Base-by-base conservation (phyloP, 2,329 filamentous ascomycete genomes). In the Paecilomyces formosus region DNA sequence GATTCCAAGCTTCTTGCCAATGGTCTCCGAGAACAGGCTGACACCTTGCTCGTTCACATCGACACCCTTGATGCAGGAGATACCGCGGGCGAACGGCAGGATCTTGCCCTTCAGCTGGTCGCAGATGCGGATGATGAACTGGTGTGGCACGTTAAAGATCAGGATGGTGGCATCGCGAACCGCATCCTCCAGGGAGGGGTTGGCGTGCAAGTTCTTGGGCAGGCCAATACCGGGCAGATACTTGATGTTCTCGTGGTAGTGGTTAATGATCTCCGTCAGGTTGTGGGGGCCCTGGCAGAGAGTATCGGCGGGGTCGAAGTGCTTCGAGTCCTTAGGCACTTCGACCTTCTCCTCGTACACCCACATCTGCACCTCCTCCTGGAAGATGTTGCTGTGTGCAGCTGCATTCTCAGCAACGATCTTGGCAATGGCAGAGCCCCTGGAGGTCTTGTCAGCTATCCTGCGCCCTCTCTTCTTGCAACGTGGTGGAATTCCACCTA, bases 1-100 rank as follows among this genome's bases (percentile, higher is more conserved):
- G 73, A 99, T 99, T 62, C 89, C 90, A 21, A 99, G 82, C 30
- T 88, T 88, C 72, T 90, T 86, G 58, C 92, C 92, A 70, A 99
- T 99, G 74, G 88, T 91, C 77, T 99, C 94, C 57, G 90, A 95
- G 79, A 99, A 97, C 57, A 99, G 83, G 68, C 87, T 87, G 66
- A 97, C 87, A 57, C 89, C 90, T 55, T 90, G 86, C 68, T 93
- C 89, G 3, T 89, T 88, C 33, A 99, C 94, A 66, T 96, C 89
- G 61, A 99, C 92, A 66, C 94, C 94, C 81, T 99, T 99, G 79
- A 97, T 97, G 76, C 94, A 99, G 72, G 91, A 96, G 70, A 99
- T 92, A 60, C 92, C 94, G 62, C 95, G 86, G 26, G 94, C 93
- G 69, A 87, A 97, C 6, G 94, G 94, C 30, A 97, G 78, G 64